These are phyloP conservation scores for Pleurotus ostreatus DNA, from an alignment of 768 basidiomycete genomes.

Conservation along the genomic window DNA sequence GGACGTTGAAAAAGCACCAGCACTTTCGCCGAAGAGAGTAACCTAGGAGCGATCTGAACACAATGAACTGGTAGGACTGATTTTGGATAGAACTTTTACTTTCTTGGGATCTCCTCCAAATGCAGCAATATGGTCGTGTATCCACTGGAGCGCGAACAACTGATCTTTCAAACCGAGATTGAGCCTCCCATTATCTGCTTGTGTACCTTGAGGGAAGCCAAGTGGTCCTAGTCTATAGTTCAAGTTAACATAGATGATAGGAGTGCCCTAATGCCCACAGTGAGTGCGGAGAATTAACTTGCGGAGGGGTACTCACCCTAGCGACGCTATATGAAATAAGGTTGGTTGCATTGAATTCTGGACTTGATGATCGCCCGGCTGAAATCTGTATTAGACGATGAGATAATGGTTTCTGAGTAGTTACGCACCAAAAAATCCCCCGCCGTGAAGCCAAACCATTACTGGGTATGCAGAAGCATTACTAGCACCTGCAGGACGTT, in stretches of 20 bases:
- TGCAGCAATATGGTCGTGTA: conserved; percentile 46
- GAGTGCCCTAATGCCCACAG: conserved; percentile 22
- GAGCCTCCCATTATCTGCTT: conserved; percentile 30
- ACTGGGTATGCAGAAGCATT: conserved; percentile 29
- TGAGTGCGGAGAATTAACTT: too few relatives aligned
- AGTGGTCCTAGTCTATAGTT: conserved; percentile 47
- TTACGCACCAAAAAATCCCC: conserved; percentile 13
- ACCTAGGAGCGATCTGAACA: conserved; percentile 22
- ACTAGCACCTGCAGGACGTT: conserved; percentile 24
- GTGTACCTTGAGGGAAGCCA: conserved; percentile 39
- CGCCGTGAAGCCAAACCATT: conserved; percentile 32
- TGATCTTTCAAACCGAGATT: conserved; percentile 40
- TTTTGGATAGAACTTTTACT: conserved; percentile 16
- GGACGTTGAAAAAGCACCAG: conserved; percentile 40
- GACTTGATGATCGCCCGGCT: conserved; percentile 11
- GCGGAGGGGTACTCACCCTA: conserved; percentile 13
- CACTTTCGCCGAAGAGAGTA: conserved; percentile 44
- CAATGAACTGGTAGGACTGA: neutral
- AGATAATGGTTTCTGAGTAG: neutral
- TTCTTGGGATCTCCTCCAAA: conserved; percentile 59
- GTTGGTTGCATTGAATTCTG: conserved; percentile 26
- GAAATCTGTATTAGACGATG: neutral
- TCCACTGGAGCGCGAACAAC: conserved; percentile 38
- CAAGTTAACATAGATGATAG: conserved; percentile 42
- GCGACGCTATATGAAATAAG: conserved; percentile 21